Evolutionary conservation across 148 eudicot species (phyloP), one percentile per base, ranked within the genome.

Genomic region (Mesembryanthemum crystallinum): DNA sequence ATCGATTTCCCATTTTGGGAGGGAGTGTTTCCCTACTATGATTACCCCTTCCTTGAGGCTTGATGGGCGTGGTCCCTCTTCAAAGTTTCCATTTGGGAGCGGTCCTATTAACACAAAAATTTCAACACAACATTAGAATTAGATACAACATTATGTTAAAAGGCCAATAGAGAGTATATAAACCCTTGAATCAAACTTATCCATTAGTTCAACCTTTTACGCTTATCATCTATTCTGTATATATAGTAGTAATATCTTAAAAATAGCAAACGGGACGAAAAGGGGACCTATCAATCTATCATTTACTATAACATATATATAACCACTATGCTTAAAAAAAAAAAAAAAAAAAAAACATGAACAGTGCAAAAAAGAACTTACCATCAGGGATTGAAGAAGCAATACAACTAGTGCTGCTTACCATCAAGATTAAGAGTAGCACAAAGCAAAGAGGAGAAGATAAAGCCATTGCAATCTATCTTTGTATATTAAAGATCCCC

Each of bases 21-120:
- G 83, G 15, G 93, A 81, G 77, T 85, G 30, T 76, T 82, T 90
- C 18, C 92, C 93, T 65, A 45, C 49, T 45, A 37, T 68, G 66
- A 94, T 82, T 4, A 88, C 89, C 42, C 86, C 88, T 23, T 87
- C 84, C 25, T 89, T 84, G 17, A 94, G 70, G 77, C 84, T 73
- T 9, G 69, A 62, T 78, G 88, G 82, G 32, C 85, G 80, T 66
- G 95, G 97, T 71, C 64, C 58, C 58, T 85, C 85, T 73, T 94
- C 98, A 63, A 91, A 91, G 84, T 94, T 80, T n/a, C 98, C 98
- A 74, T 94, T 94, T 64, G 95, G 86, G 6, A 94, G 89, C 8
- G 88, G 83, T 9, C 88, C 98, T 92, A 83, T 4, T 49, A 24
- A 52, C 13, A 27, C 24, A n/a, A 45, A 13, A 45, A 45, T n/a